Evolutionary conservation across 495 filamentous ascomycete genomes (phyloP).

Genomic region (Aspergillus coremiiformis): DNA sequence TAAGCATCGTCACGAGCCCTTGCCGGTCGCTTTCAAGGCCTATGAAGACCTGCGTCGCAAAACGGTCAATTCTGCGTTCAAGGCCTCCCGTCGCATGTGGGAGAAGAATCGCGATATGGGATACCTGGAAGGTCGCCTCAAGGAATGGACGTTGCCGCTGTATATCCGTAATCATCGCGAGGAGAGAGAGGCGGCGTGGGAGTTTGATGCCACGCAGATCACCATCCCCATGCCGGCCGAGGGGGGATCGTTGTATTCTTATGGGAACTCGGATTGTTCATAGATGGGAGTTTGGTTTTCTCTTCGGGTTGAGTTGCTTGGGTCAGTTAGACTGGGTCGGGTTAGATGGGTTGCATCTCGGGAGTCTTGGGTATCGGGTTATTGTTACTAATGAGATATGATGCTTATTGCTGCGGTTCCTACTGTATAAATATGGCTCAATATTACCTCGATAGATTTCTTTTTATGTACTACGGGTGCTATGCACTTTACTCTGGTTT

Average conservation of each 20-base stretch:
- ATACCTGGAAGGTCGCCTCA: slow-evolving; percentile 29
- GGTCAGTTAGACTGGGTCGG: not conserved
- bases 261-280: slow-evolving; percentile 11
- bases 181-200: slow-evolving; percentile 32
- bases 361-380: slow-evolving; percentile 2
- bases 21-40: slow-evolving; percentile 41
- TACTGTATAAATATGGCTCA: not conserved
- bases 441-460: too few relatives aligned
- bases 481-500: too few relatives aligned
- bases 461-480: too few relatives aligned
- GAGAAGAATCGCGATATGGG: slow-evolving; percentile 37
- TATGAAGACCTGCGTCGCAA: slow-evolving; percentile 45
- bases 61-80: slow-evolving; percentile 46
- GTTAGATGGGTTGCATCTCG: slow-evolving; percentile 2
- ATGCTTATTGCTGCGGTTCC: not conserved
- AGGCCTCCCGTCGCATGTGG: slow-evolving; percentile 42
- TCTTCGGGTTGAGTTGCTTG: not conserved
- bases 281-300: not conserved
- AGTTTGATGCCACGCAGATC: slow-evolving; percentile 31
- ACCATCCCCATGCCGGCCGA: slow-evolving; percentile 20
- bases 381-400: slow-evolving; percentile 1
- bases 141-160: slow-evolving; percentile 33
- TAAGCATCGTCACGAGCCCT: slow-evolving; percentile 26
- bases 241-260: slow-evolving; percentile 17
- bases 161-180: slow-evolving; percentile 24